Evolutionary conservation across 352 stramenopile species (phyloP), one percentile per base, ranked within the genome.

Genomic region (Pythium myriotylum): DNA sequence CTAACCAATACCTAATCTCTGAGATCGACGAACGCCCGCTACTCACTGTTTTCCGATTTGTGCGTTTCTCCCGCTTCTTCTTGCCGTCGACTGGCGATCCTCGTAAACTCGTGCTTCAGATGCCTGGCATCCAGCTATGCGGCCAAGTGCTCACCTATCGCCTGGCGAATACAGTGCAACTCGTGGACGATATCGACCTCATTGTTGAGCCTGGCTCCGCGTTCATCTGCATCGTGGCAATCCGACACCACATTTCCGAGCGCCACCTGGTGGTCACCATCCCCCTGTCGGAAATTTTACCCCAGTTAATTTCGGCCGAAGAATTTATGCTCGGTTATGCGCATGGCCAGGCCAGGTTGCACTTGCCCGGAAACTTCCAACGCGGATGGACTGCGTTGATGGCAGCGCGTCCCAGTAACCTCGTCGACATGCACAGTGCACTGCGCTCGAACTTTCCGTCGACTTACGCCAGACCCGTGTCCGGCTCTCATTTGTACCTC

Each of bases 261-360:
- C 9, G 16, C 23, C 7, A 0, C 1, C 17, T 40, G 10, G 33
- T 62, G 2, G 52, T 51, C 10, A 12, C 22, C 5, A 32, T 51
- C 26, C 41, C 54, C n/a, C 32, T 61, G 19, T 22, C 16, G 12
- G 54, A 54, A 22, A 19, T 62, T 3, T 29, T 19, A 16, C 20
- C 27, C 1, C 10, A 17, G 2, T 4, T 48, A 3, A 62, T 62
- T 23, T n/a, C n/a, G 8, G 7, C 19, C 7, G 17, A 47, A 29
- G 43, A 54, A 19, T 62, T 62, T 26, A 37, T 62, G 9, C 33
- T 62, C 0, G 54, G 54, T 4, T 62, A 48, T 23, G 35, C 17
- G 27, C 43, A 62, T 23, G 54, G 45, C 13, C 3, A 42, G 32
- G 19, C 29, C 17, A 32, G 29, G 6, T 26, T 33, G 12, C 8